Evolutionary conservation across 2,329 filamentous ascomycete genomes (phyloP), one percentile per base, ranked within the genome.

Genomic region (Colletotrichum lupini): DNA sequence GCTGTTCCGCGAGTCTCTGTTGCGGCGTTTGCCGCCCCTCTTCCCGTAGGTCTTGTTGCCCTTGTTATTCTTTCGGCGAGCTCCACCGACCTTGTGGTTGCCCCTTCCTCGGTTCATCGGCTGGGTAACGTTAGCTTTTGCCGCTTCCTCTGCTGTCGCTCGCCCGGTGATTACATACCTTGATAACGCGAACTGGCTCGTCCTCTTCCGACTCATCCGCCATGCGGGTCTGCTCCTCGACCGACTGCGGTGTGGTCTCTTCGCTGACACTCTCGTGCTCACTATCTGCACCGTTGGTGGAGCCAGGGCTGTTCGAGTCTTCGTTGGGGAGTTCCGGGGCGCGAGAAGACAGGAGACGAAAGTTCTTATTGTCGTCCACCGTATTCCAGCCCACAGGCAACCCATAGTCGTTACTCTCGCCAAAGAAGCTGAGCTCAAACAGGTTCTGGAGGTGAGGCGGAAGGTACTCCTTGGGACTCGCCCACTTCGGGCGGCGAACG

Each of bases 351-450:
- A 88, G 82, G 63, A 85, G 88, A 1, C 91, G 89, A 64, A 91
- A 91, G 1, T 85, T 80, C 75, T 88, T 90, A 32, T 86, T 87
- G 22, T 92, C 88, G 19, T 91, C 88, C 2, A 93, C 83, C 2
- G 83, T 84, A 26, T 89, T 89, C 89, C 92, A 95, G 1, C 93
- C 94, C 4, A 90, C 92, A 0, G 94, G 92, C 12, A 97, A 85
- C 24, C 87, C 82, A 28, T 91, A 89, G 26, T 88, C 87, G 1
- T 83, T 82, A 5, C 57, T 61, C 66, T 88, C 88, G 26, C 84
- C 81, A 74, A 92, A 91, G 78, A 93, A 93, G 79, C 91, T 91
- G 76, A 98, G 83, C 16, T 93, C 90, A 79, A 98, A 98, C 19
- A 98, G 84, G 70, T 91, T 92, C 78, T 92, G 92, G 52, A 94